Base-by-base conservation (phyloP, 2,329 filamentous ascomycete species). In the Diplodia seriata region DNA sequence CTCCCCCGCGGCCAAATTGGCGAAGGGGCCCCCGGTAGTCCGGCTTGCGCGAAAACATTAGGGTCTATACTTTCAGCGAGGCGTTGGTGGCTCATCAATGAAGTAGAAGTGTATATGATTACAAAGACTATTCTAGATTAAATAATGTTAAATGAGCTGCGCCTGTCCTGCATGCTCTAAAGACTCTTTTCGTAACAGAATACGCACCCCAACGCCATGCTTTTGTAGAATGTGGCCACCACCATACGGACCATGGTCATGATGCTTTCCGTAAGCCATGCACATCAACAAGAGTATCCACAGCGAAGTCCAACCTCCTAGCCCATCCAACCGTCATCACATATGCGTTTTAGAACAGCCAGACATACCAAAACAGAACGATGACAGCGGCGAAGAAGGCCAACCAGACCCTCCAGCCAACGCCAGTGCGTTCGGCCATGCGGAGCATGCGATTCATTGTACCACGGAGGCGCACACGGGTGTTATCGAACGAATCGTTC, bases 391-490 rank as follows among this genome's bases (percentile, higher is more conserved):
- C 85, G 78, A 99, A 97, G 81, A 99, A 99, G 53, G 84, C 85
- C 63, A 97, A 79, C 95, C 95, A 99, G 68, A 94, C 91, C 80
- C 88, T 94, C 95, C 95, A 99, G 75, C 93, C 90, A 11, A 99
- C 90, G n/a, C 95, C 95, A 2, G 94, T 97, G 74, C 89, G 86
- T 82, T 98, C 88, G 4, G 95, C 95, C 95, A 99, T 99, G 66
- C 94, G 78, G 72, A 98, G 81, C 95, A 99, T 99, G 69, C 94
- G 86, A 77, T 93, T 97, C 95, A 99, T 98, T 20, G 96, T 98
- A 66, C 94, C 93, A 54, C 90, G 87, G 70, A 99, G 83, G 71
- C 91, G 87, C 64, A 93, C 81, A 40, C 94, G 85, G 65, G 94
- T 96, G 74, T 87, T 89, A 77, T 98, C 94, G 77, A 98, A 99